Percentiles rank a stretch among this genome's conserved stretches.
Conservation (phyloP, 2,329 filamentous ascomycete genomes). For the Aspergillus clavatus region DNA sequence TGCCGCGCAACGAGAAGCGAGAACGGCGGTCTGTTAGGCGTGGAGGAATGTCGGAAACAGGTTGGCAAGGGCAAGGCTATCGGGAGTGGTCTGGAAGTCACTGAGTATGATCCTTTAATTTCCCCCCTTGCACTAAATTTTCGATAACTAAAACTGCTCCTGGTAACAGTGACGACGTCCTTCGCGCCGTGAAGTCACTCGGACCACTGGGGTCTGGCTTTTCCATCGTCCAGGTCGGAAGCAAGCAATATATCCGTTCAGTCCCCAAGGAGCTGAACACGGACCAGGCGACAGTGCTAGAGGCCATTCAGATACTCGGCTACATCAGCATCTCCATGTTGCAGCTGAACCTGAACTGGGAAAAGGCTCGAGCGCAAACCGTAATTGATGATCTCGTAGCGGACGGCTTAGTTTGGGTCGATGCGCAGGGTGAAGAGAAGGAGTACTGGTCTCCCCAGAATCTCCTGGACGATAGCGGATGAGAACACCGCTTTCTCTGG, state of each 20-base stretch:
- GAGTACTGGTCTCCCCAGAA: slow-evolving; percentile 74
- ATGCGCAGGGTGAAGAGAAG: slow-evolving; percentile 76
- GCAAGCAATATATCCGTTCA: slow-evolving; percentile 80
- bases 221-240: slow-evolving; percentile 75
- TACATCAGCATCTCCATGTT: slow-evolving; percentile 89
- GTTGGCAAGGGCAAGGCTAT: slow-evolving; percentile 69
- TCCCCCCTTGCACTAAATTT: not conserved
- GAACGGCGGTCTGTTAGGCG: slow-evolving; percentile 86
- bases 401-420: slow-evolving; percentile 90
- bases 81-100: slow-evolving; percentile 70
- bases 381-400: slow-evolving; percentile 85
- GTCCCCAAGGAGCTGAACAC: slow-evolving; percentile 93
- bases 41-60: slow-evolving; percentile 72
- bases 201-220: slow-evolving; percentile 85
- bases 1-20: slow-evolving; percentile 80
- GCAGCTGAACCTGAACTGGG: slow-evolving; percentile 80
- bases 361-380: slow-evolving; percentile 75
- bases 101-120: slow-evolving; percentile 55
- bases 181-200: slow-evolving; percentile 81
- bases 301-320: slow-evolving; percentile 83
- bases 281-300: slow-evolving; percentile 87
- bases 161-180: slow-evolving; percentile 68
- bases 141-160: not conserved
- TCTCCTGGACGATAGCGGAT: slow-evolving; percentile 40
- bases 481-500: slow-evolving; percentile 11